Conservation (phyloP, 1,284 basidiomycete species). For the Stereum hirsutum region DNA sequence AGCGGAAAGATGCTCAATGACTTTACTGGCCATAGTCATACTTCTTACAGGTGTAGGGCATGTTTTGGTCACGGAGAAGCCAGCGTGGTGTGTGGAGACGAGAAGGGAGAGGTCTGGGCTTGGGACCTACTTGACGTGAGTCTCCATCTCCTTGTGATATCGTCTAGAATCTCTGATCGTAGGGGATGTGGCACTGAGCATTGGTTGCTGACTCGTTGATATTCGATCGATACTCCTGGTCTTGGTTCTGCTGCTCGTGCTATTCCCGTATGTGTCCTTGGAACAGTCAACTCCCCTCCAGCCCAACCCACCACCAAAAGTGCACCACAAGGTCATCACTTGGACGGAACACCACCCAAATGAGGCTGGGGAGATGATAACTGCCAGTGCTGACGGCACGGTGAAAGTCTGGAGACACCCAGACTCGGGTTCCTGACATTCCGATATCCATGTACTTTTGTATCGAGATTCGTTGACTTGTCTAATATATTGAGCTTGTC, state of each 20-base stretch:
- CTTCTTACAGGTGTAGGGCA: constrained; percentile 73
- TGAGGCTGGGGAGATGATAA: constrained; percentile 77
- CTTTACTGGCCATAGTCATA: constrained; percentile 72
- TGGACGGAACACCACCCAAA: constrained; percentile 87
- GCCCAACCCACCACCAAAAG: constrained; percentile 60
- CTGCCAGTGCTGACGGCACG: constrained; percentile 80
- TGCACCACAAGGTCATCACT: constrained; percentile 78
- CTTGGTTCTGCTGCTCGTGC: too few species aligned
- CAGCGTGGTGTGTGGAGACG: constrained; percentile 81
- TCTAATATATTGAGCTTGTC: not conserved
- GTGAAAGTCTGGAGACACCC: constrained; percentile 72
- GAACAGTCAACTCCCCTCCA: constrained; percentile 57
- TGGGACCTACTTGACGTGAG: constrained; percentile 90
- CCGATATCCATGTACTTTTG: not conserved
- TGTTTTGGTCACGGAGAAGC: constrained; percentile 81
- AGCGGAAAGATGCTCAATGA: constrained; percentile 84
- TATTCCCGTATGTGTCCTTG: too few species aligned
- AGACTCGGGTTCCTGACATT: constrained; percentile 7
- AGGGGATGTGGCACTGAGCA: too few species aligned
- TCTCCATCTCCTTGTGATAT: constrained; percentile 11
- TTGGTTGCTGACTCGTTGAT: too few species aligned
- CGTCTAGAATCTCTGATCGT: too few species aligned
- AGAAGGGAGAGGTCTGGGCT: constrained; percentile 78
- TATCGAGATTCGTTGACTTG: too few species aligned
- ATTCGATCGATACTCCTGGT: too few species aligned